Conservation (phyloP, 2,329 filamentous ascomycete genomes). For the Phaeosphaeriaceae sp. region DNA sequence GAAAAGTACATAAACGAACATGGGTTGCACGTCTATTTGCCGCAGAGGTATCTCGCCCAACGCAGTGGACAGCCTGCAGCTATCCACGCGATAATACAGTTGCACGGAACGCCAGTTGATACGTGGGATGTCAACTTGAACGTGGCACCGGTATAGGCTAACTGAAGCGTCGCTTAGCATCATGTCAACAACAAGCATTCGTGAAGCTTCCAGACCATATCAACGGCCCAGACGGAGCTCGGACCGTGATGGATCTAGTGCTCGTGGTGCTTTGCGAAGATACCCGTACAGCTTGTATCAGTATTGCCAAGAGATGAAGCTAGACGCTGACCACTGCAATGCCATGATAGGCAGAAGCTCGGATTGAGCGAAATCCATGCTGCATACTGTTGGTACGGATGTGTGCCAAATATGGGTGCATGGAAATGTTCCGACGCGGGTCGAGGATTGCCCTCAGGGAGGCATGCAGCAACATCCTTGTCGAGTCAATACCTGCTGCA, state of each 20-base stretch:
- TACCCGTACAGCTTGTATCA: background rate
- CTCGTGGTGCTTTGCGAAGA: background rate
- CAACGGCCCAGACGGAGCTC: background rate
- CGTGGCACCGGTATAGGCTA: background rate
- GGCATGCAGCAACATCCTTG: background rate
- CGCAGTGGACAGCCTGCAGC: background rate
- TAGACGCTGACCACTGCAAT: background rate
- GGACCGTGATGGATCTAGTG: background rate
- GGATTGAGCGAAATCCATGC: background rate
- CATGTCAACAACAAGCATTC: background rate
- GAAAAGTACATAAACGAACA: background rate
- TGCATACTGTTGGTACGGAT: background rate
- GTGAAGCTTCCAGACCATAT: background rate
- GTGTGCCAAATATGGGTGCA: background rate
- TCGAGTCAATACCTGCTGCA: conserved; percentile 3
- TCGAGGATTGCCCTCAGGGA: background rate
- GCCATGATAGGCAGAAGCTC: background rate
- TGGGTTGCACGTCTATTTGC: conserved; percentile 2
- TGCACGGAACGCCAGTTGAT: background rate
- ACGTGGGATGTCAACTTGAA: conserved; percentile 2
- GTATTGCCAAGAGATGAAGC: conserved; percentile 3
- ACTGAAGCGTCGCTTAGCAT: background rate
- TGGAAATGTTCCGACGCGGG: background rate
- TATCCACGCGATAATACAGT: conserved; percentile 3
- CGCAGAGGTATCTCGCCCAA: background rate